These are phyloP conservation scores for Lagenaria siceraria DNA, from an alignment of 306 rosid genomes.

Conservation along the genomic window DNA sequence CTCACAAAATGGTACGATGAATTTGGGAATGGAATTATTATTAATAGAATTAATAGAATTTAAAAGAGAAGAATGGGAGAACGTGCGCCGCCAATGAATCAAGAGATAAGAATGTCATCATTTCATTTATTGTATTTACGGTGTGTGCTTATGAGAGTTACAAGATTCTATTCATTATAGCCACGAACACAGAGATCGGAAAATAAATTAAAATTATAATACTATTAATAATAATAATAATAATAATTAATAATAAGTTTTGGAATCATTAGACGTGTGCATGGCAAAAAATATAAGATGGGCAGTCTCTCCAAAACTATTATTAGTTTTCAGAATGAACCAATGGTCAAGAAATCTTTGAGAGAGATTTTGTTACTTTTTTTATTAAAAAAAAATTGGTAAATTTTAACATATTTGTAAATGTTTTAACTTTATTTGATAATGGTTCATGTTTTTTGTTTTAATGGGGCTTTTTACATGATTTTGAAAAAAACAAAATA, in stretches of 20 bases:
- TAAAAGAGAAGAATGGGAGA: conserved; percentile 4
- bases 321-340: not conserved
- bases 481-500: too few species aligned
- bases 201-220: not conserved
- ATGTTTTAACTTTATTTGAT: too few species aligned
- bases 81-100: not conserved
- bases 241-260: not conserved
- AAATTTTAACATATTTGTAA: too few species aligned
- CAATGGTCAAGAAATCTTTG: not conserved
- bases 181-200: too few species aligned
- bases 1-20: not conserved
- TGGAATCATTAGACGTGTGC: not conserved
- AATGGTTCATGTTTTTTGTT: too few species aligned
- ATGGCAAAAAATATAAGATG: not conserved
- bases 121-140: conserved; percentile 20
- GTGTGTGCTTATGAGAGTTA: conserved; percentile 36
- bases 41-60: not conserved
- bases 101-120: not conserved
- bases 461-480: too few species aligned
- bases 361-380: not conserved
- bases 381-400: too few species aligned
- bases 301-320: not conserved
- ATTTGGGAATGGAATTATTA: not conserved
- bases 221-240: too few species aligned
- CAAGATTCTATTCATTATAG: conserved; percentile 17